Percentiles rank a stretch among this genome's conserved stretches.
Conservation (phyloP, 1,284 basidiomycete species). For the Butyriboletus appendiculatus region DNA sequence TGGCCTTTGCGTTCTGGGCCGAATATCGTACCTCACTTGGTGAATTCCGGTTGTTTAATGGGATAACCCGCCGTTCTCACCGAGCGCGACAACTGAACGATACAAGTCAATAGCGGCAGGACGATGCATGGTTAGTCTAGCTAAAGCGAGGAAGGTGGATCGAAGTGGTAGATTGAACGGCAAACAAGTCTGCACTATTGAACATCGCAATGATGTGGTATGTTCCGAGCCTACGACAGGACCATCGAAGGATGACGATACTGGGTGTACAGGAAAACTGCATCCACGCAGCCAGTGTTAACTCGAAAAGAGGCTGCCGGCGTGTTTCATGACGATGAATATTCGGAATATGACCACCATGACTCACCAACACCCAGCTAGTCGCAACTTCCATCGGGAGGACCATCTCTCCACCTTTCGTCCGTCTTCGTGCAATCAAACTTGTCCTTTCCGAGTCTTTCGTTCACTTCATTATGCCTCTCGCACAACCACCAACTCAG, state of each 20-base stretch:
- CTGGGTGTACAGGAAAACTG: background rate
- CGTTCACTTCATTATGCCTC: conserved; percentile 90
- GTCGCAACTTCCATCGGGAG: conserved; percentile 85
- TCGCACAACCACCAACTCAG: conserved; percentile 88
- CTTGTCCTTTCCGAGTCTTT: conserved; percentile 75
- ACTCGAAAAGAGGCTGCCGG: background rate
- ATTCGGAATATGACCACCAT: background rate
- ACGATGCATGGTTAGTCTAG: background rate
- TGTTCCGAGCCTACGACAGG: background rate
- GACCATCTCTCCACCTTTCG: conserved; percentile 91
- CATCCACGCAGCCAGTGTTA: background rate
- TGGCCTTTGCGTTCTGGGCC: background rate
- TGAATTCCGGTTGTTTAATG: background rate
- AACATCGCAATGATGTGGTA: background rate
- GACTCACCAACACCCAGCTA: conserved; percentile 37
- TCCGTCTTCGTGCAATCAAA: conserved; percentile 83
- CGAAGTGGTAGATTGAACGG: background rate
- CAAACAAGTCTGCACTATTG: background rate
- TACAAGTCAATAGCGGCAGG: background rate
- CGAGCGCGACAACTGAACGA: background rate
- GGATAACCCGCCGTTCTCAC: background rate
- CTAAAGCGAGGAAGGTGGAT: background rate
- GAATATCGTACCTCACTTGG: too few relatives aligned
- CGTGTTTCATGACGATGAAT: background rate
- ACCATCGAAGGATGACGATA: background rate